Base-by-base conservation (phyloP, 495 filamentous ascomycete species). In the Antarctomyces pellizariae region DNA sequence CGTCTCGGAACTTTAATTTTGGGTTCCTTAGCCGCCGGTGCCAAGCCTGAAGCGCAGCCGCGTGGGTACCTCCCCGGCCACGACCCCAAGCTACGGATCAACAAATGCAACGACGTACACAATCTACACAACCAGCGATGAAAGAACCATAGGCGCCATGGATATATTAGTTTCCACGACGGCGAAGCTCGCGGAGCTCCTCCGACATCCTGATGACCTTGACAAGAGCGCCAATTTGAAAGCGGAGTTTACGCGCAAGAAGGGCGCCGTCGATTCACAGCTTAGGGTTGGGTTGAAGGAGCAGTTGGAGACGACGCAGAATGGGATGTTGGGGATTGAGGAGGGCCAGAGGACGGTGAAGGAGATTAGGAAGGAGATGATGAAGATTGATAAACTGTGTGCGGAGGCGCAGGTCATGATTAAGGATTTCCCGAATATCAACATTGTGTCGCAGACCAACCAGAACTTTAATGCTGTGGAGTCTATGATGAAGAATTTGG, bases 301-400 rank as follows among this genome's bases (percentile, higher is more conserved):
- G 32, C 86, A 99, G 52, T 61, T 95, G 25, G 75, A 86, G 45
- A 71, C 79, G 5, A 92, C 89, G 11, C 80, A 93, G 52, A 58
- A 68, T 26, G 86, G 89, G 43, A 92, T 97, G 63, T 69, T 55
- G 30, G 66, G 69, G 18, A 69, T 97, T 32, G 64, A 62, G 21
- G 79, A 92, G 48, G 82, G 79, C 26, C 80, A 92, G 48, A 68
- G 78, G 37, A 75, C 72, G 25, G 70, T 95, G 7, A 68, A 75
- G 34, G 64, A 69, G 35, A 91, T 92, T 41, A 84, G 84, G 48
- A 89, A 95, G 41, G 86, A 95, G 56, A 83, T 99, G 59, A 74
- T 82, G 57, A 86, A 86, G 50, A 93, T 99, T 46, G 89, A 95
- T 50, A 84, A 82, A 56, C 62, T 99, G 26, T 95, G 86, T 52